phyloP scores from a whole-genome alignment of 2,329 filamentous ascomycete genomes.

The Coleophoma cylindrospora region DNA sequence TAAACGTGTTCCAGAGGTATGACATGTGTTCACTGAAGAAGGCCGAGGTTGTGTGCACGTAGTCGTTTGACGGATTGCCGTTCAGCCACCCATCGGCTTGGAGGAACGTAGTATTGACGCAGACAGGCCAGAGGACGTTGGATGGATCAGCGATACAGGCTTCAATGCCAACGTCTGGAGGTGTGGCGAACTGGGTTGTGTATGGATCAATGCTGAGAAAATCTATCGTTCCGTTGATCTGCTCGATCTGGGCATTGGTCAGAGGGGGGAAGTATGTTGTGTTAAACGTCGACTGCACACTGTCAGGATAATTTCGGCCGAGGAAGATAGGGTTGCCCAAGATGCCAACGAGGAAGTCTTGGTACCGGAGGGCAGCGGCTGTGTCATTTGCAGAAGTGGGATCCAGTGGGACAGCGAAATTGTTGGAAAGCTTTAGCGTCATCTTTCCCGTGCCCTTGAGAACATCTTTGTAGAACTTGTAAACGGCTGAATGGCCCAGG shows the following conservation, averaged over 20 bases:
- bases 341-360: constrained; percentile 36
- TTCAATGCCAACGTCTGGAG: constrained; percentile 36
- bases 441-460: constrained; percentile 44
- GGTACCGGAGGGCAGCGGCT: constrained; percentile 19
- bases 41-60: constrained; percentile 53
- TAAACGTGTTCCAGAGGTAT: constrained; percentile 56
- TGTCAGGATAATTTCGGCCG: constrained; percentile 1
- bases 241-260: not conserved
- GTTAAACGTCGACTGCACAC: constrained; percentile 21
- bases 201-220: constrained; percentile 53
- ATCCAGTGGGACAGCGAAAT: constrained; percentile 43
- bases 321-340: constrained; percentile 5
- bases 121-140: constrained; percentile 43
- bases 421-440: constrained; percentile 35
- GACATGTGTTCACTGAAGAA: constrained; percentile 44
- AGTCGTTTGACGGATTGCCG: constrained; percentile 45
- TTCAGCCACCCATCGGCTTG: constrained; percentile 49
- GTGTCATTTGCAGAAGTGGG: constrained; percentile 16
- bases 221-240: constrained; percentile 29
- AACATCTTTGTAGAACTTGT: constrained; percentile 47
- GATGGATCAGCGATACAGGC: constrained; percentile 40
- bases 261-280: not conserved
- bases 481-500: constrained; percentile 40
- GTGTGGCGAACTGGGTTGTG: constrained; percentile 45
- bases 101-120: constrained; percentile 40